A percentile compares a stretch with the other conserved stretches of the same genome.
Conservation (phyloP, 2,329 filamentous ascomycete species). For the Aureobasidium subglaciale region DNA sequence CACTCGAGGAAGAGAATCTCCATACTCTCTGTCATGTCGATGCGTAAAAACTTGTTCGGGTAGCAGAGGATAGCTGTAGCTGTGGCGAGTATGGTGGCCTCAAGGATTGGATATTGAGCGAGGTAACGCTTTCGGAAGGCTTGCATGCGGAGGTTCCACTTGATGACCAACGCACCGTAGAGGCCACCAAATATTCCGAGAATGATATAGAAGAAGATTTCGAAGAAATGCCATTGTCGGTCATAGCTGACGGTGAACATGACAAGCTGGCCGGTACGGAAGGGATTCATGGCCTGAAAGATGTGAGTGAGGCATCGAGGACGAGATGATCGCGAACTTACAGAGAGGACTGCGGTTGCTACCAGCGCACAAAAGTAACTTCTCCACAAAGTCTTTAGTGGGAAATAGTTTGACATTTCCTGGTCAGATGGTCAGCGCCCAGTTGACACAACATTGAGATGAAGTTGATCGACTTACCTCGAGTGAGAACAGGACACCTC, state of each 20-base stretch:
- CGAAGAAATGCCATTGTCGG: slow-evolving; percentile 95
- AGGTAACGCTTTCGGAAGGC: slow-evolving; percentile 93
- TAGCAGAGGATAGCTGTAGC: slow-evolving; percentile 90
- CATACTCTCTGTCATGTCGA: slow-evolving; percentile 99
- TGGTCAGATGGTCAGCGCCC: slow-evolving; percentile 19
- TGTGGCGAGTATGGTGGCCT: slow-evolving; percentile 75
- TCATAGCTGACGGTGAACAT: slow-evolving; percentile 99
- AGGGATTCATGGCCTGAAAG: slow-evolving; percentile 80
- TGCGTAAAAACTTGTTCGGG: slow-evolving; percentile 87
- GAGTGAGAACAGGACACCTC: slow-evolving; percentile 89
- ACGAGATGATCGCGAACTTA: slow-evolving; percentile 28
- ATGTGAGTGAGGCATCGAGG: neutral
- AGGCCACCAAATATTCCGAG: slow-evolving; percentile 89
- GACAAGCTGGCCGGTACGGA: slow-evolving; percentile 91
- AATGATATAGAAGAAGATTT: slow-evolving; percentile 83
- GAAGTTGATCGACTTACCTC: slow-evolving; percentile 42
- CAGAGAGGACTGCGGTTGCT: slow-evolving; percentile 80
- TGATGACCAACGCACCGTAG: slow-evolving; percentile 95
- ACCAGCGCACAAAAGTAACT: slow-evolving; percentile 97
- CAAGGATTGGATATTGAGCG: slow-evolving; percentile 71
- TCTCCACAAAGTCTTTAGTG: slow-evolving; percentile 93
- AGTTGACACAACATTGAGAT: slow-evolving; percentile 19
- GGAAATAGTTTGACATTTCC: slow-evolving; percentile 96
- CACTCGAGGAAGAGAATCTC: slow-evolving; percentile 94
- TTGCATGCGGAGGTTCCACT: slow-evolving; percentile 89